phyloP scores from a whole-genome alignment of 1,284 basidiomycete species.

The Hymenochaete sp. region DNA sequence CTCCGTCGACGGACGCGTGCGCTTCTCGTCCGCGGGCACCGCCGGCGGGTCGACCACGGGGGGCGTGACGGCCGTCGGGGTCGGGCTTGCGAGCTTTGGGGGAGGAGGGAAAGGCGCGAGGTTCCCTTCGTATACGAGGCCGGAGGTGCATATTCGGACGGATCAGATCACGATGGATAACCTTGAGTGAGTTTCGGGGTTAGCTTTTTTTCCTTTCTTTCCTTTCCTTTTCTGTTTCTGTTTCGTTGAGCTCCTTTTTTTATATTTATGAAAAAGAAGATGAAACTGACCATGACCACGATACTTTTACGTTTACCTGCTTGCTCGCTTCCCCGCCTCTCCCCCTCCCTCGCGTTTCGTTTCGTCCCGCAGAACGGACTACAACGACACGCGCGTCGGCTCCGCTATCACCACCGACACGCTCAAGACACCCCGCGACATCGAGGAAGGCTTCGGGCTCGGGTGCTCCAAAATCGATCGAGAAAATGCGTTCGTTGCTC shows the following conservation, averaged over 20 bases:
- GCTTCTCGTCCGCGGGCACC: conserved; percentile 5
- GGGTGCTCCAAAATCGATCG: background rate
- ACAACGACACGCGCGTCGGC: conserved; percentile 5
- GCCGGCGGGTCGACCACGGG: no score
- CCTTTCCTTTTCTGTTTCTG: background rate
- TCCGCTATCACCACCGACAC: conserved; percentile 12
- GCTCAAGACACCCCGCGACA: conserved; percentile 14
- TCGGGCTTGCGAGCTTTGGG: conserved; percentile 11
- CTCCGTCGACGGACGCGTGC: conserved; percentile 12
- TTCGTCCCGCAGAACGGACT: conserved; percentile 5
- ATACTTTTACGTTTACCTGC: no score
- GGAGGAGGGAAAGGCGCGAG: no score
- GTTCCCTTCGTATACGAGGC: conserved; percentile 26
- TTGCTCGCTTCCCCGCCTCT: no score
- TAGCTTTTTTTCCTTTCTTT: background rate
- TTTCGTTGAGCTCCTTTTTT: background rate
- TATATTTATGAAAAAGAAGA: conserved; percentile 2
- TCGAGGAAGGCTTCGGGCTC: conserved; percentile 7
- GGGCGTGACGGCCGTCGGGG: conserved; percentile 1
- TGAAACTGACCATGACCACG: no score
- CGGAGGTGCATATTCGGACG: conserved; percentile 50
- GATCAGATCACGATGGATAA: conserved; percentile 46
- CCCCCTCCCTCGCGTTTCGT: background rate
- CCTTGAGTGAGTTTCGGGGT: conserved; percentile 17
- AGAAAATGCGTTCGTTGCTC: background rate